Evolutionary conservation across 352 stramenopile species (phyloP).

Genomic region (Globisporangium takayamanum): DNA sequence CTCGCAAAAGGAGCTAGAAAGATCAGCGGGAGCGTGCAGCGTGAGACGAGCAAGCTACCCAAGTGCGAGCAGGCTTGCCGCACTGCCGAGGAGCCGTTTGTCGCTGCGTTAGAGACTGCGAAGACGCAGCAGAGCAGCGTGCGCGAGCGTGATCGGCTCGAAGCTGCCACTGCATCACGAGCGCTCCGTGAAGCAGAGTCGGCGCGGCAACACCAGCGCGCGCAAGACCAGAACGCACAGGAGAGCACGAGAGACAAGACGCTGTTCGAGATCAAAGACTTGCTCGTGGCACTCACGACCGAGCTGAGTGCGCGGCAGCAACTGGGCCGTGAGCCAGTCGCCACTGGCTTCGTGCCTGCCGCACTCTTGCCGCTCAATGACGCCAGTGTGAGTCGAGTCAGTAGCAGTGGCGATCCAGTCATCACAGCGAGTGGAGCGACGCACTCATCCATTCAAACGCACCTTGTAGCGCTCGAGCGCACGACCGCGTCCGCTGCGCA

Average conservation of each 20-base stretch:
- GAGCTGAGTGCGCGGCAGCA: constrained; percentile 14
- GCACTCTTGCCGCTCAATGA: not conserved
- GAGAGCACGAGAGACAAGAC: constrained; percentile 28
- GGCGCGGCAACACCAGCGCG: not conserved
- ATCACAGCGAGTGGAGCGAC: no score
- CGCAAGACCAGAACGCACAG: not conserved
- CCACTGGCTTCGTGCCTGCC: not conserved
- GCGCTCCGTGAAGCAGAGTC: not conserved
- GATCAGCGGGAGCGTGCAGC: constrained; percentile 6
- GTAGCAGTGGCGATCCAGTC: no score
- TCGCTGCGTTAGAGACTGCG: constrained; percentile 10
- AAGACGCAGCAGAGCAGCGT: constrained; percentile 18
- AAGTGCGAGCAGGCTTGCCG: constrained; percentile 16
- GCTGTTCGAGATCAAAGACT: constrained; percentile 54
- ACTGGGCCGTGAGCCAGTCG: not conserved
- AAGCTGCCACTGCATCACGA: not conserved
- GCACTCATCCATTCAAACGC: not conserved
- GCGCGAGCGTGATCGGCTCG: constrained; percentile 1
- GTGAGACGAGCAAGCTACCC: constrained; percentile 19
- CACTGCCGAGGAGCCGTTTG: constrained; percentile 15
- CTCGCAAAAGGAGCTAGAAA: constrained; percentile 15
- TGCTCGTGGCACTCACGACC: constrained; percentile 30
- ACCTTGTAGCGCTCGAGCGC: constrained; percentile 2
- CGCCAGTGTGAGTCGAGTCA: no score
- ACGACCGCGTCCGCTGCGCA: no score